These are phyloP conservation scores for Chenopodium berlandieri DNA, from an alignment of 148 eudicot species.

Conservation along the genomic window DNA sequence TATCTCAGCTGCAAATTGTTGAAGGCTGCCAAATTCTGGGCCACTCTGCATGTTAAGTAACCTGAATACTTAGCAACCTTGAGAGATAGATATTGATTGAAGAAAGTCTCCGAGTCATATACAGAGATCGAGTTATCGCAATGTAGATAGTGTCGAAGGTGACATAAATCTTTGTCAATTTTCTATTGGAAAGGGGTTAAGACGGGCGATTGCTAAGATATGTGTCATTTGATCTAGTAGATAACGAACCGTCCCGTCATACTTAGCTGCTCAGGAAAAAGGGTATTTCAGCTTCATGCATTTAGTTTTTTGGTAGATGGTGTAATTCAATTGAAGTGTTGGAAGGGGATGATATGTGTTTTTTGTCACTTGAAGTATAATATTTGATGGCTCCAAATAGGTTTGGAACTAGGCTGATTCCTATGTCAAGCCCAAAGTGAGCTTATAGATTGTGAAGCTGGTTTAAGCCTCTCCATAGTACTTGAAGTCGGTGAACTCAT, in stretches of 20 bases:
- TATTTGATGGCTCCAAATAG: not conserved
- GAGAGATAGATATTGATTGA: not conserved
- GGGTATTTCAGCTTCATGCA: conserved; percentile 11
- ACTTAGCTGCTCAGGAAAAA: too few species aligned
- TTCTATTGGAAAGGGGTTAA: not conserved
- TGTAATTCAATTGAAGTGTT: not conserved
- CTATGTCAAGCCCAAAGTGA: not conserved
- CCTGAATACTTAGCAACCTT: not conserved
- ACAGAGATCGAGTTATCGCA: not conserved
- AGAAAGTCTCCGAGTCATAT: not conserved
- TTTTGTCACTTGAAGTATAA: not conserved
- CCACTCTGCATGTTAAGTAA: not conserved
- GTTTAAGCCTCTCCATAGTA: not conserved
- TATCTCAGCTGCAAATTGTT: not conserved
- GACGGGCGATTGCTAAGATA: not conserved
- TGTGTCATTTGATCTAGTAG: not conserved
- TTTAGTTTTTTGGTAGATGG: not conserved
- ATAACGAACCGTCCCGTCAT: not conserved
- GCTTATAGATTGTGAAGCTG: not conserved
- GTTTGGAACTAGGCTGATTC: not conserved
- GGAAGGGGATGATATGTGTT: not conserved
- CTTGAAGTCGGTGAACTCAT: not conserved
- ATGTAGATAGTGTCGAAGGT: not conserved
- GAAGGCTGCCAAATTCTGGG: not conserved
- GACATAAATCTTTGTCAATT: not conserved